Evolutionary conservation across 1,284 basidiomycete species (phyloP), one percentile per base, ranked within the genome.

Genomic region (Xanthoconium separans): DNA sequence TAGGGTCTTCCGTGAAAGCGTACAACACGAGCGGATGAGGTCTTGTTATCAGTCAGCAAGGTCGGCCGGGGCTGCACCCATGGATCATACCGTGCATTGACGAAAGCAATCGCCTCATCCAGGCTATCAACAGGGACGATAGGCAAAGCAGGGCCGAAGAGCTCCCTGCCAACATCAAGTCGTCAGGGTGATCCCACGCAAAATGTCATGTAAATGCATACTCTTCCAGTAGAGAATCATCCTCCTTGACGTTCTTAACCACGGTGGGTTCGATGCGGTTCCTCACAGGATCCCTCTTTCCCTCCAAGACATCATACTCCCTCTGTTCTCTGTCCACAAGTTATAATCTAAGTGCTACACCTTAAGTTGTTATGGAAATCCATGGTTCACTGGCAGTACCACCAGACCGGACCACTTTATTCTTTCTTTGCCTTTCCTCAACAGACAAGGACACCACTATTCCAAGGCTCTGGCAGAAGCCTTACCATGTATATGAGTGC

Each of bases 61-160:
- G 56, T 37, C n/a, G n/a, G n/a, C n/a, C 44, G n/a, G 6, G 13
- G 22, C 29, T 7, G 13, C 12, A 20, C 1, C n/a, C 22, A 34
- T 16, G 16, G 27, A n/a, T 58, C 75, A 31, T 53, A 79, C 79
- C 74, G 66, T 0, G 65, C 58, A 51, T 77, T 78, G 49, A 87
- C 70, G 55, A 80, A 77, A 9, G 71, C 62, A 20, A 71, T 18
- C 0, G 65, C 70, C 37, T 69, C 61, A 3, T 63, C 47, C 13
- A 79, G 61, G 54, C 75, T 71, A 50, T 81, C 77, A 10, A 89
- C 77, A 2, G 84, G 75, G 5, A 90, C 65, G 47, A 91, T 78
- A 6, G 86, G 80, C 3, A 91, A 66, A 20, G 90, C 67, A 1
- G 88, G 87, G 0, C 85, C 89, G 65, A 91, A 88, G 13, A 85